A percentile compares a stretch with the other conserved stretches of the same genome.
phyloP scores from a whole-genome alignment of 306 rosid genomes.

The Vigna trinervia region DNA sequence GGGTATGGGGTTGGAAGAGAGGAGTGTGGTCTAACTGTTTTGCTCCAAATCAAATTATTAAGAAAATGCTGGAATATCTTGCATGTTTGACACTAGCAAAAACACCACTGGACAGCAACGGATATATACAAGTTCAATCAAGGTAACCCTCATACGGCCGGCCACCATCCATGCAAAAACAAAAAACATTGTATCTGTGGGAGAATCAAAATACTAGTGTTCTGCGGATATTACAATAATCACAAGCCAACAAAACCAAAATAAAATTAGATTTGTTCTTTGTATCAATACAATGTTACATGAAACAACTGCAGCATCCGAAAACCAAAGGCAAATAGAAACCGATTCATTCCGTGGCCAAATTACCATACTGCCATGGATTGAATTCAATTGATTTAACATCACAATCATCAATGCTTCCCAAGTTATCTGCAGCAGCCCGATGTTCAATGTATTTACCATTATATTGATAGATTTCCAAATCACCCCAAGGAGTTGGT shows the following conservation, averaged over 20 bases:
- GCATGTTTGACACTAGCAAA: background rate
- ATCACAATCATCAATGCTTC: conserved; percentile 52
- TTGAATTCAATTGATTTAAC: conserved; percentile 66
- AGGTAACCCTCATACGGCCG: conserved; percentile 4
- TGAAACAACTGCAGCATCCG: conserved; percentile 40
- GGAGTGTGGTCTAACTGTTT: background rate
- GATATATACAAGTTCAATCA: conserved; percentile 24
- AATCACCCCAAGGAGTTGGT: conserved; percentile 94
- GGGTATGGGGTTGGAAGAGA: background rate
- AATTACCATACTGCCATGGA: conserved; percentile 84
- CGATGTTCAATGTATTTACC: conserved; percentile 71
- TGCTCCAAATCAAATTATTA: background rate
- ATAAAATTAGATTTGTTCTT: conserved; percentile 38
- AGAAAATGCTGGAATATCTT: background rate
- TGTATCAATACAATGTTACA: conserved; percentile 42
- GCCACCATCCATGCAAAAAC: conserved; percentile 13
- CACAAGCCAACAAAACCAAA: conserved; percentile 37
- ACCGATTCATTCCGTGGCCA: conserved; percentile 58
- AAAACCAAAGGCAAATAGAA: conserved; percentile 35
- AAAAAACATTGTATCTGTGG: background rate
- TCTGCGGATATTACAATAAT: conserved; percentile 37
- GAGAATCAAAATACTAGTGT: conserved; percentile 26
- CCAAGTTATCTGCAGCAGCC: conserved; percentile 59
- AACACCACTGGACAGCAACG: background rate
- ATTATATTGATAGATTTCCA: conserved; percentile 84